These are phyloP conservation scores for Paramecium biaurelia DNA, from an alignment of 73 alveolate species.

Conservation along the genomic window DNA sequence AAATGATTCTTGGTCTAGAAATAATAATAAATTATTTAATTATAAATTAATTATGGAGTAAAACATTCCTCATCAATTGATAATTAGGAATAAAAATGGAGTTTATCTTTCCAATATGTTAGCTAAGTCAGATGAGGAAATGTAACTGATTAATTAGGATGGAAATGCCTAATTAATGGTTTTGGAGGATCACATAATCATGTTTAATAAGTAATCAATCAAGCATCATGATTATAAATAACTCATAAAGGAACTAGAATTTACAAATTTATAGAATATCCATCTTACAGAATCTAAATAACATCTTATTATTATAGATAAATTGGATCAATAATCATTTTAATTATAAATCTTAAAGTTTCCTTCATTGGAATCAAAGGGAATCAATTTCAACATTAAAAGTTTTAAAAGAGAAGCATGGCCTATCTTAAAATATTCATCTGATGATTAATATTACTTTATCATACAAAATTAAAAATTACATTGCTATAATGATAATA, in stretches of 20 bases:
- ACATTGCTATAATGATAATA: background rate
- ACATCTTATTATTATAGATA: background rate
- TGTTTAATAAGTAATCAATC: background rate
- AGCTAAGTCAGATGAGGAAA: constrained; percentile 1
- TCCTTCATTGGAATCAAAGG: background rate
- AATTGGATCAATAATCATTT: background rate
- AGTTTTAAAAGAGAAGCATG: background rate
- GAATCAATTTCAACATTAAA: background rate
- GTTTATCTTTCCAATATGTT: background rate
- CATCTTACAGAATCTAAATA: background rate
- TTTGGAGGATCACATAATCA: background rate
- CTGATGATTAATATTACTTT: constrained; percentile 15
- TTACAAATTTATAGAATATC: background rate
- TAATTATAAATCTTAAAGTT: background rate
- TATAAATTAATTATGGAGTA: background rate
- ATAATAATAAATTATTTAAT: background rate
- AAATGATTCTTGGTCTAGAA: background rate
- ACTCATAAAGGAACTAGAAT: background rate
- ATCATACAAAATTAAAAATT: background rate
- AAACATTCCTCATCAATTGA: background rate
- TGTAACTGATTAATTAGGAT: background rate
- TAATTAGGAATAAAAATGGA: constrained; percentile 4
- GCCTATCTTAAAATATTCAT: background rate
- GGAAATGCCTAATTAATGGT: background rate
- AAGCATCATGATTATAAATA: background rate